A percentile compares a stretch with the other conserved stretches of the same genome.
These are phyloP conservation scores for Corymbia calophylla DNA, from an alignment of 441 rosid genomes.

Conservation along the genomic window DNA sequence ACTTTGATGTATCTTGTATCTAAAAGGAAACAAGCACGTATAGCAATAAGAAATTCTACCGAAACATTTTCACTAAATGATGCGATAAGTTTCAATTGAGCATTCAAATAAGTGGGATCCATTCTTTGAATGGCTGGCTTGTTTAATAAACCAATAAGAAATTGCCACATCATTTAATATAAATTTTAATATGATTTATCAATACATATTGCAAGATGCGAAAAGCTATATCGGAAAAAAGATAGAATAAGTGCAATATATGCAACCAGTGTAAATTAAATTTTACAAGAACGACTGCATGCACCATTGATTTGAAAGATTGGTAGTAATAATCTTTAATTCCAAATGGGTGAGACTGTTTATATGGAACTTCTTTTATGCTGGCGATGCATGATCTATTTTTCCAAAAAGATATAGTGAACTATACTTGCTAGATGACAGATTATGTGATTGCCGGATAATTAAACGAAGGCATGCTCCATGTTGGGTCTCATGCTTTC, in stretches of 20 bases:
- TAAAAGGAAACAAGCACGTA: too few relatives aligned
- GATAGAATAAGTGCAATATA: background rate
- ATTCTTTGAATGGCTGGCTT: background rate
- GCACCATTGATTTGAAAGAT: background rate
- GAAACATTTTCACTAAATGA: too few relatives aligned
- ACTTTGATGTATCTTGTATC: too few relatives aligned
- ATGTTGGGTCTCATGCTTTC: background rate
- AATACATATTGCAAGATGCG: background rate
- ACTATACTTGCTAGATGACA: background rate
- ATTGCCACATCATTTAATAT: background rate
- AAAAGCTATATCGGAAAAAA: background rate
- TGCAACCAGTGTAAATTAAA: background rate
- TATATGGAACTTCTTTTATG: background rate
- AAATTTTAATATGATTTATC: background rate
- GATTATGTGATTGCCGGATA: background rate
- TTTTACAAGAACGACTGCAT: background rate
- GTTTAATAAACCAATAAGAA: background rate
- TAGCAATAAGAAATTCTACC: too few relatives aligned
- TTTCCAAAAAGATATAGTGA: background rate
- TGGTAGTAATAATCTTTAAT: background rate
- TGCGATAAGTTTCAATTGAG: too few relatives aligned
- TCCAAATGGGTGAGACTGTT: background rate
- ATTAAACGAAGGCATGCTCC: background rate
- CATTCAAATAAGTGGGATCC: background rate
- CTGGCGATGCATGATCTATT: background rate